A percentile compares a stretch with the other conserved stretches of the same genome.
These are phyloP conservation scores for Thalassiosira exigua DNA, from an alignment of 352 stramenopile species.

Conservation along the genomic window DNA sequence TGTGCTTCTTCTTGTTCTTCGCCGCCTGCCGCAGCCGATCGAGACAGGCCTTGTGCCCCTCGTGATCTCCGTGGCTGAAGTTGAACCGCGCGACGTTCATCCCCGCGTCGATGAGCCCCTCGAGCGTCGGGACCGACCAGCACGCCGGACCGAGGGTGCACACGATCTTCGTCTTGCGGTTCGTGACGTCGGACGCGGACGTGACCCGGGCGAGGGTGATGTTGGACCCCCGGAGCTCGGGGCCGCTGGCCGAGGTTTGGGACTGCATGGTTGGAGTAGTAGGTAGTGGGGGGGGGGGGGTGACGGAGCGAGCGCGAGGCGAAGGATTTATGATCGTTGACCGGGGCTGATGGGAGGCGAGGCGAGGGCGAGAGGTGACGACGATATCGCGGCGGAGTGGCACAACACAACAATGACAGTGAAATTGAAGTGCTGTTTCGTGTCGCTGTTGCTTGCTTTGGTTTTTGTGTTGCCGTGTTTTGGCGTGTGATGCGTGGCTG, in stretches of 20 bases:
- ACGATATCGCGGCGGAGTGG: no score
- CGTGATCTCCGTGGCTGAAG: constrained; percentile 98
- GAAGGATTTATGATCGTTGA: no score
- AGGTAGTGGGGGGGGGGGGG: constrained; percentile 1
- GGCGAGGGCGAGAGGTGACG: no score
- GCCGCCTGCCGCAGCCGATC: constrained; percentile 82
- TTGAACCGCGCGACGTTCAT: constrained; percentile 98
- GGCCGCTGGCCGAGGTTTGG: constrained; percentile 46
- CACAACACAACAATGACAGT: no score
- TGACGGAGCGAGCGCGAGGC: background rate
- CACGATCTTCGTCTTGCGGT: constrained; percentile 97
- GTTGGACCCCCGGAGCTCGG: constrained; percentile 66
- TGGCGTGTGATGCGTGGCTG: no score
- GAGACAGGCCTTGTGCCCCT: constrained; percentile 83
- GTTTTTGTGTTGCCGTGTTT: no score
- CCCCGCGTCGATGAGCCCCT: constrained; percentile 89
- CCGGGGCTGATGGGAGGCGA: no score
- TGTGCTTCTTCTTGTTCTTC: constrained; percentile 73
- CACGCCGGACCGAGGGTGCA: constrained; percentile 98
- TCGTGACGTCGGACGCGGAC: constrained; percentile 49
- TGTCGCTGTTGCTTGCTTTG: no score
- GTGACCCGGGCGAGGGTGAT: constrained; percentile 77
- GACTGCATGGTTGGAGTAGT: constrained; percentile 52
- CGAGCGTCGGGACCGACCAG: constrained; percentile 93
- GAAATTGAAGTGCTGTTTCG: no score